A percentile compares a stretch with the other conserved stretches of the same genome.
Evolutionary conservation across 805 yeast genomes (phyloP).

Genomic region (Ogataea haglerorum): DNA sequence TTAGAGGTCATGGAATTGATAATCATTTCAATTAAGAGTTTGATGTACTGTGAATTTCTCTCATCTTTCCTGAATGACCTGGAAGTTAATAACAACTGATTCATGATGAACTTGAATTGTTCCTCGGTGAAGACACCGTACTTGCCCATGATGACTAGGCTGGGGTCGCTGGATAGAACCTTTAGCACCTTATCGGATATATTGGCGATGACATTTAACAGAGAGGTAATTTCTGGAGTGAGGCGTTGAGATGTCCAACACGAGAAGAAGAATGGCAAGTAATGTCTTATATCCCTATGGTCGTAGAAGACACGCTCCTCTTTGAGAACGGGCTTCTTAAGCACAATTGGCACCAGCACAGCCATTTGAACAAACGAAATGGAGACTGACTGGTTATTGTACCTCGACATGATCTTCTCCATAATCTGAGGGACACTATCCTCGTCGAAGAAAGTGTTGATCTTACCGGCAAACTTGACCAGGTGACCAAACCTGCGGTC

Average conservation of each 20-base stretch:
- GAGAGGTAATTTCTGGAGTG: constrained; percentile 53
- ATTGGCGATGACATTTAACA: constrained; percentile 63
- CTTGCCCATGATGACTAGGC: constrained; percentile 38
- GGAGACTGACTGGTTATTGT: constrained; percentile 52
- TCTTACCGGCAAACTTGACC: constrained; percentile 48
- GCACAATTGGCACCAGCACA: constrained; percentile 48
- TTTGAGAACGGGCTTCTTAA: constrained; percentile 25
- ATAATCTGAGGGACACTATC: constrained; percentile 48
- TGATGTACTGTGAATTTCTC: constrained; percentile 25
- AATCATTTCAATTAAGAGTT: constrained; percentile 39
- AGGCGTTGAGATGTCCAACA: constrained; percentile 60
- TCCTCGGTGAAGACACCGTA: constrained; percentile 62
- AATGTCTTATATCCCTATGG: constrained; percentile 37
- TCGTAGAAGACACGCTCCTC: constrained; percentile 22
- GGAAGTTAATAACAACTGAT: constrained; percentile 40
- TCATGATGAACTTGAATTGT: constrained; percentile 61
- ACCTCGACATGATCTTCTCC: constrained; percentile 47
- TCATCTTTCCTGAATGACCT: constrained; percentile 24
- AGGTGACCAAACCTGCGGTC: constrained; percentile 47
- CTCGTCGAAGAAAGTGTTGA: constrained; percentile 52
- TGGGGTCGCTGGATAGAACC: constrained; percentile 30
- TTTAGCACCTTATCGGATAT: constrained; percentile 48
- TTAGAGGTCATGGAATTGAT: constrained; percentile 61
- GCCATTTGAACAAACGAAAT: constrained; percentile 50
- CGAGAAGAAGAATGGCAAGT: constrained; percentile 65